Percentiles rank a stretch among this genome's conserved stretches.
Conservation (phyloP, 2,329 filamentous ascomycete species). For the Didymella sp. region DNA sequence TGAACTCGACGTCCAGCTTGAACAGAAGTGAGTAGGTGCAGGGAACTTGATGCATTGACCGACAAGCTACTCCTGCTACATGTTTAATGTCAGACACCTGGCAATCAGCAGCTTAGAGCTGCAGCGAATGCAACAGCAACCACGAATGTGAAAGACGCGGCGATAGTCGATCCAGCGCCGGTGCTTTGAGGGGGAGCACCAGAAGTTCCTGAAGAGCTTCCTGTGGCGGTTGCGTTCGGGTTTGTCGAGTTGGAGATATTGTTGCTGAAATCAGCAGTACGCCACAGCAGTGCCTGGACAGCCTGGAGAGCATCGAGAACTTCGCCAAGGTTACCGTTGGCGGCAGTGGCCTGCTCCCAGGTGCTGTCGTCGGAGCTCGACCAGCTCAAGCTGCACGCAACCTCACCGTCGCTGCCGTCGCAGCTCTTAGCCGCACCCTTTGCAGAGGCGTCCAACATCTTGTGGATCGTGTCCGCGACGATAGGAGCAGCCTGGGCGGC, state of each 20-base stretch:
- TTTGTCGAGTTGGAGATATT: background rate
- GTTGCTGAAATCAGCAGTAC: conserved; percentile 16
- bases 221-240: conserved; percentile 4
- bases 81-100: background rate
- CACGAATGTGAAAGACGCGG: conserved; percentile 15
- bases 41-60: too few relatives aligned
- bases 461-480: conserved; percentile 22
- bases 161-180: conserved; percentile 17
- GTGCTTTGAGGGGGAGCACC: conserved; percentile 14
- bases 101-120: conserved; percentile 10
- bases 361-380: too few relatives aligned
- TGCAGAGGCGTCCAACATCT: conserved; percentile 30
- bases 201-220: conserved; percentile 14
- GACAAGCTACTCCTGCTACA: background rate
- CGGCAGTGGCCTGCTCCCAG: too few relatives aligned
- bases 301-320: conserved; percentile 30
- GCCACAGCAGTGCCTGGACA: conserved; percentile 35
- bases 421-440: conserved; percentile 31
- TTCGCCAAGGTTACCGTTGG: conserved; percentile 27
- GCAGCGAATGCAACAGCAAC: conserved; percentile 21
- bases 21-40: too few relatives aligned
- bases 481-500: conserved; percentile 31
- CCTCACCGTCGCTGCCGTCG: conserved; percentile 2
- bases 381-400: conserved; percentile 28
- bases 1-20: too few relatives aligned